These are phyloP conservation scores for Psilocybe cyanescens DNA, from an alignment of 768 basidiomycete genomes.

Conservation along the genomic window DNA sequence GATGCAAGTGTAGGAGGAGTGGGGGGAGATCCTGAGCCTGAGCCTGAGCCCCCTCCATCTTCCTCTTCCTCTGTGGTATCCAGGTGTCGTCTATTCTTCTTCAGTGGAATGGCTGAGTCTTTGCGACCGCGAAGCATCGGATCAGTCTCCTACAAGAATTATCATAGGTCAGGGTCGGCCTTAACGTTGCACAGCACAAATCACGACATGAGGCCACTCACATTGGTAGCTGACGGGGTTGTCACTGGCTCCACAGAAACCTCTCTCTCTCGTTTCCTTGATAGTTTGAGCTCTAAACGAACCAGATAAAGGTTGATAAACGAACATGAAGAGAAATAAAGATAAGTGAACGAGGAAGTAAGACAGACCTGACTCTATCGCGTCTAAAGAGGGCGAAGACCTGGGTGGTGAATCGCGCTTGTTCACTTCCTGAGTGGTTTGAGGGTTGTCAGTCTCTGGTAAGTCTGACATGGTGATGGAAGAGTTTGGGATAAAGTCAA, in stretches of 20 bases:
- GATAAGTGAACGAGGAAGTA: constrained; percentile 19
- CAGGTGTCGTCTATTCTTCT: constrained; percentile 73
- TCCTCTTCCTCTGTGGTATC: constrained; percentile 70
- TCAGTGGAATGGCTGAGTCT: constrained; percentile 65
- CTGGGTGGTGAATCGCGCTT: constrained; percentile 30
- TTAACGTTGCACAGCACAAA: background rate
- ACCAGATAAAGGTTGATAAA: constrained; percentile 15
- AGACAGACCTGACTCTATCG: constrained; percentile 45
- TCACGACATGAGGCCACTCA: constrained; percentile 23
- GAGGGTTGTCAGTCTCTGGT: constrained; percentile 17
- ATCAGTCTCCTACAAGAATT: constrained; percentile 44
- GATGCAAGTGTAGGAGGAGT: constrained; percentile 47
- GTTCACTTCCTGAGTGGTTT: constrained; percentile 13
- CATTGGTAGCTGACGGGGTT: constrained; percentile 47
- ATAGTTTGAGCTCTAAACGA: constrained; percentile 48
- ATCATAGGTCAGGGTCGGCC: constrained; percentile 1
- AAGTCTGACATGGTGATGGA: constrained; percentile 30
- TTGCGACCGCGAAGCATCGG: constrained; percentile 43
- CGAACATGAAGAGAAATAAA: constrained; percentile 12
- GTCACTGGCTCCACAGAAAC: constrained; percentile 73
- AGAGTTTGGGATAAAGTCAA: constrained; percentile 23
- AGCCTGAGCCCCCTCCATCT: constrained; percentile 44
- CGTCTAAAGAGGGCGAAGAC: constrained; percentile 51
- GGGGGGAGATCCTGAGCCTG: constrained; percentile 48
- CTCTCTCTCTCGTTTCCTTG: constrained; percentile 79